These are phyloP conservation scores for Musa troglodytarum DNA, from an alignment of 176 grass and related monocot genomes.

Conservation along the genomic window DNA sequence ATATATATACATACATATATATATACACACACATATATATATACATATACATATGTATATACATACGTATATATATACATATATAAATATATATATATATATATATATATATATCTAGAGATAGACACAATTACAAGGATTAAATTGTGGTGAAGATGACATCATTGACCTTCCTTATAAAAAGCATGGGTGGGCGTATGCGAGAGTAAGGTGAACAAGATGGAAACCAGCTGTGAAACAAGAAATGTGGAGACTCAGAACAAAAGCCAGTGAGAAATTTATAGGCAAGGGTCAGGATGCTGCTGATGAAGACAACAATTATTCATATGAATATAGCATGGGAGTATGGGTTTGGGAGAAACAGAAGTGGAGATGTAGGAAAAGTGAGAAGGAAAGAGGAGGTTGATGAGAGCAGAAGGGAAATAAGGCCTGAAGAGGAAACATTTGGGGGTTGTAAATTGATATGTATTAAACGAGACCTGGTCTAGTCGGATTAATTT, in stretches of 20 bases:
- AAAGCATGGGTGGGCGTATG: background rate
- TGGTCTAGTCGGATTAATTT: background rate
- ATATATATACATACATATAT: too few species aligned
- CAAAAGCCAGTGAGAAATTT: background rate
- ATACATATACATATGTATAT: too few species aligned
- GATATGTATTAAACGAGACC: background rate
- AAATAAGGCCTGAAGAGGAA: too few species aligned
- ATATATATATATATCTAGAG: too few species aligned
- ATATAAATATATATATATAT: background rate
- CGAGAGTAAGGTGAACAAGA: background rate
- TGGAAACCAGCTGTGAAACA: background rate
- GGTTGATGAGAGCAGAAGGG: too few species aligned
- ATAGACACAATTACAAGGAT: too few species aligned
- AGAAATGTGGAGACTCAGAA: background rate
- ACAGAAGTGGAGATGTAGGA: background rate
- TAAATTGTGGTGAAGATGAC: too few species aligned
- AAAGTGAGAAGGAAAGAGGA: background rate
- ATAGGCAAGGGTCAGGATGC: background rate
- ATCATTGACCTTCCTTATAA: background rate
- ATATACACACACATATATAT: too few species aligned
- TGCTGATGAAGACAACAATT: background rate
- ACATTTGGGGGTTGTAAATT: background rate
- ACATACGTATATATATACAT: too few species aligned
- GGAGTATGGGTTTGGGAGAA: background rate
- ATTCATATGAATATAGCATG: background rate